Evolutionary conservation across 768 basidiomycete genomes (phyloP), one percentile per base, ranked within the genome.

Genomic region (Butyriboletus loyo): DNA sequence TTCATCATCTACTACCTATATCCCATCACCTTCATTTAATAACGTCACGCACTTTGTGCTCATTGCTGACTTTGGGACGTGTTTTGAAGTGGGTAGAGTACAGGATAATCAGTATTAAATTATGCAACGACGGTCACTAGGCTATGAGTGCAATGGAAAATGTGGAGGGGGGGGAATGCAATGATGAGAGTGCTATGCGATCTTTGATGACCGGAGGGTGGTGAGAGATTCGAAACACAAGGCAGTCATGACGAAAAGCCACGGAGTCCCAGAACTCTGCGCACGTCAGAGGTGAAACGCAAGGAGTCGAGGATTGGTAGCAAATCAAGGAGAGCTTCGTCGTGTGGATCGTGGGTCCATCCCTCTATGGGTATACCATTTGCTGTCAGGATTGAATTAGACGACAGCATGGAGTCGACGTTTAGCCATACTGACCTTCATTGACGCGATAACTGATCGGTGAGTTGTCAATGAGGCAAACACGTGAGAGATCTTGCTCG

Each of bases 311-410:
- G 83, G 48, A 99, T 87, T 19, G 97, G 97, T 24, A 99, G 75
- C 46, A 98, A 81, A 74, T 98, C 95, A 50, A 99, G 85, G 50
- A 99, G 76, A 21, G 96, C 97, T 72, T 98, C 92, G 73, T 99
- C 97, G 54, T 86, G 84, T 30, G 92, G 95, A 72, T 99, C 97
- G 54, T 94, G 87, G 22, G 94, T 98, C 97, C 97, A 98, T 44
- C 97, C 97, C 77, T 98, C 96, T 72, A 99, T 92, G 31, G 97
- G 97, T 65, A 99, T 93, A 47, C 94, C 97, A 69, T 99, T 99
- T 48, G 92, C 97, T 98, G 67, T 51, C 24, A 34, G 9, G 9
- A 45, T 17, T 22, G 5, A 19, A 39, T 63, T 39, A 50, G 41
- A 44, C 17, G 42, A 48, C 32, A 47, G 13, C 19, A 8, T 34